Evolutionary conservation across 768 basidiomycete species (phyloP).

Genomic region (Pleurotus tuber-regium): DNA sequence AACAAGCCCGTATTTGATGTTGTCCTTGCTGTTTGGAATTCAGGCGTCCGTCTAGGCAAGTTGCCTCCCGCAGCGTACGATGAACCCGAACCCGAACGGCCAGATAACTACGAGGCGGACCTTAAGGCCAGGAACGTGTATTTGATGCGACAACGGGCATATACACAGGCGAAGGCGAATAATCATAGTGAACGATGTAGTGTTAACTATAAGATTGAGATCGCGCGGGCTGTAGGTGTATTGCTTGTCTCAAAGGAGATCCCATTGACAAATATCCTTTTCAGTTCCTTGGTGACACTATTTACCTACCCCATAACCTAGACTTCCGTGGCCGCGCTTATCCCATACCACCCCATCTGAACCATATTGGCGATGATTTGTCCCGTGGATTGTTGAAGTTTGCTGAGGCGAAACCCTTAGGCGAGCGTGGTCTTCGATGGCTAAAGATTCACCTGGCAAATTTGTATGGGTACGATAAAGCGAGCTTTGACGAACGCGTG

Average conservation of each 20-base stretch:
- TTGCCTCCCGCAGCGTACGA: conserved; percentile 76
- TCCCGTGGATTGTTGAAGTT: conserved; percentile 86
- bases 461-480: conserved; percentile 92
- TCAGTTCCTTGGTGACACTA: conserved; percentile 81
- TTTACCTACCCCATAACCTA: conserved; percentile 94
- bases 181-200: conserved; percentile 91
- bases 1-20: conserved; percentile 77
- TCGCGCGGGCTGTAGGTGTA: conserved; percentile 77
- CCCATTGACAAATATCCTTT: conserved; percentile 11
- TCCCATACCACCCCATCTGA: conserved; percentile 93
- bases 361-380: conserved; percentile 94
- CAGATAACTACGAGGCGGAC: conserved; percentile 44
- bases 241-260: background rate
- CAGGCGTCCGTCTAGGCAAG: conserved; percentile 77
- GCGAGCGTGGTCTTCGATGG: conserved; percentile 86
- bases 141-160: conserved; percentile 51
- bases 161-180: conserved; percentile 61
- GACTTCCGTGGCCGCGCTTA: conserved; percentile 98
- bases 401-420: conserved; percentile 74
- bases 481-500: conserved; percentile 89
- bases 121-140: conserved; percentile 53
- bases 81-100: conserved; percentile 58
- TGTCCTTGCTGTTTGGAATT: conserved; percentile 78
- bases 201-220: conserved; percentile 96
- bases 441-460: conserved; percentile 95